These are phyloP conservation scores for Yamadazyma epiphylla DNA, from an alignment of 1,139 yeast species.

Conservation along the genomic window DNA sequence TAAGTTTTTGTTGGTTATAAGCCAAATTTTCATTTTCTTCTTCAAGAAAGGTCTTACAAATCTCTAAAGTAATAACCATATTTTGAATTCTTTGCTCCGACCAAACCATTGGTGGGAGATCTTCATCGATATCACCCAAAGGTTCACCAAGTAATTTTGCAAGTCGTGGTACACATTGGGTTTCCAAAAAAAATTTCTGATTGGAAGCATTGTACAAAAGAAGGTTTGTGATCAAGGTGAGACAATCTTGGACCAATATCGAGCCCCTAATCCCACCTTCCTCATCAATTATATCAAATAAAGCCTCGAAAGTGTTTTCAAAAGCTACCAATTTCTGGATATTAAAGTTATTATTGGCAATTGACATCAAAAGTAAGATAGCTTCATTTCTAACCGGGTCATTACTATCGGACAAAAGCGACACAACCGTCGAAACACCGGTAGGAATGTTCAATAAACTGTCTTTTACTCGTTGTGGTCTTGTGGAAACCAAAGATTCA, in stretches of 20 bases:
- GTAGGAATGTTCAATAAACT: slow-evolving; percentile 70
- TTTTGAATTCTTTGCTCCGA: slow-evolving; percentile 70
- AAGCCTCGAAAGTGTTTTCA: slow-evolving; percentile 83
- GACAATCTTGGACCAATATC: slow-evolving; percentile 85
- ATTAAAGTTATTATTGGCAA: slow-evolving; percentile 78
- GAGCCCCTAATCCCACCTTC: slow-evolving; percentile 94
- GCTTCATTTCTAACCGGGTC: slow-evolving; percentile 94
- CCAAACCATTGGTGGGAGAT: slow-evolving; percentile 51
- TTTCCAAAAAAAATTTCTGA: slow-evolving; percentile 83
- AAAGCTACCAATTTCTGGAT: slow-evolving; percentile 93
- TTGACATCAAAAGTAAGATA: slow-evolving; percentile 73
- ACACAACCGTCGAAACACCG: slow-evolving; percentile 73
- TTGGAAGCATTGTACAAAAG: slow-evolving; percentile 83
- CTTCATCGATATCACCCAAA: slow-evolving; percentile 19
- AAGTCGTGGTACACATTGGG: slow-evolving; percentile 68
- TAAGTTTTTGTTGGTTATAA: slow-evolving; percentile 60
- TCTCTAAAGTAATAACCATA: slow-evolving; percentile 62
- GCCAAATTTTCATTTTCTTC: slow-evolving; percentile 68
- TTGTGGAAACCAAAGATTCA: slow-evolving; percentile 77
- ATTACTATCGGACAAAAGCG: slow-evolving; percentile 63
- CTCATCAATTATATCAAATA: slow-evolving; percentile 71
- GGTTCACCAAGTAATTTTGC: slow-evolving; percentile 64
- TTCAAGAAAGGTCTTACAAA: slow-evolving; percentile 68
- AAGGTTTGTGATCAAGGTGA: slow-evolving; percentile 68
- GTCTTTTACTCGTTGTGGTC: slow-evolving; percentile 74